A percentile compares a stretch with the other conserved stretches of the same genome.
These are phyloP conservation scores for Chaetomium olivaceum DNA, from an alignment of 2,329 filamentous ascomycete genomes.

Conservation along the genomic window DNA sequence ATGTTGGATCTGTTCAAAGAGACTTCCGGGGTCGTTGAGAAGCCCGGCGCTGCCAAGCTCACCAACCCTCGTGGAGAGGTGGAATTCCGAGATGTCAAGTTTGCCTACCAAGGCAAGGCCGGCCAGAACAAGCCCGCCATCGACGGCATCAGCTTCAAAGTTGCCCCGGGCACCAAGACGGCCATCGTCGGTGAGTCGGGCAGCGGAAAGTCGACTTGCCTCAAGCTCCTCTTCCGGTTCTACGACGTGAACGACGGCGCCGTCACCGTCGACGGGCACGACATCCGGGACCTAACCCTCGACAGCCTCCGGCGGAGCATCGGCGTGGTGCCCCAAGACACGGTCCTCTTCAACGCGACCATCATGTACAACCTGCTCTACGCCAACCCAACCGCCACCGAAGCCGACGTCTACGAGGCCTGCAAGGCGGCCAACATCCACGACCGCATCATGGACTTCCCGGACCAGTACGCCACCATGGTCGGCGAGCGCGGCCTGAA, in stretches of 20 bases:
- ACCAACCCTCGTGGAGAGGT: neutral
- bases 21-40: neutral
- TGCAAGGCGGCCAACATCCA: neutral
- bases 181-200: constrained; percentile 1
- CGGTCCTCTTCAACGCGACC: neutral
- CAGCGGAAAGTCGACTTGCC: neutral
- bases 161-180: constrained; percentile 1
- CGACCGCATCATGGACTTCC: constrained; percentile 1
- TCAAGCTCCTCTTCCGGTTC: neutral
- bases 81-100: neutral
- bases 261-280: neutral
- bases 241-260: neutral
- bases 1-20: constrained; percentile 1
- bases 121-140: neutral
- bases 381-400: neutral
- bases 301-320: neutral
- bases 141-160: neutral
- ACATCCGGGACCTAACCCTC: constrained; percentile 1
- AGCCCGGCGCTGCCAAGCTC: neutral
- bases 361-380: neutral
- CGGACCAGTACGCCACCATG: neutral
- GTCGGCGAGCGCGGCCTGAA: neutral
- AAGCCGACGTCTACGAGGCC: neutral
- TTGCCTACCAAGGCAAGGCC: neutral
- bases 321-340: constrained; percentile 1